Conservation (phyloP, 2,329 filamentous ascomycete species). For the Pseudogymnoascus sp. region DNA sequence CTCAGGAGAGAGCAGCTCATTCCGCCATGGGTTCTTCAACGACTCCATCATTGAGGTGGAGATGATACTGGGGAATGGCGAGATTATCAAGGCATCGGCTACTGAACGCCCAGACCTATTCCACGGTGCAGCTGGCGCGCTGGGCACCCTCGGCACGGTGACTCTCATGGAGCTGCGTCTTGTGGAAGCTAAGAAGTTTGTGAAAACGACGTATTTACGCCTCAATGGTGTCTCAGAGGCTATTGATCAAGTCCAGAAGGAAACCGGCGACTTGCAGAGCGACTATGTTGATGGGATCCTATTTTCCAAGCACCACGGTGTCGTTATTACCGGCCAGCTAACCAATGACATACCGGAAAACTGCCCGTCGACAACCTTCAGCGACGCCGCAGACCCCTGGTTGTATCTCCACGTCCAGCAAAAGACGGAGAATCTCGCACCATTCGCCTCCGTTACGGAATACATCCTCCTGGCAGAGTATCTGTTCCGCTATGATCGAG, state of each 20-base stretch:
- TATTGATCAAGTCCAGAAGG: constrained; percentile 32
- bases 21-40: constrained; percentile 36
- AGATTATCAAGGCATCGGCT: constrained; percentile 41
- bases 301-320: constrained; percentile 36
- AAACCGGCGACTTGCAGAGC: background rate
- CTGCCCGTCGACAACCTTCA: constrained; percentile 23
- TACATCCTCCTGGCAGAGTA: constrained; percentile 40
- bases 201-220: constrained; percentile 48
- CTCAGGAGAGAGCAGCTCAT: constrained; percentile 59
- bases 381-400: constrained; percentile 43
- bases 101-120: constrained; percentile 47
- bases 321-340: constrained; percentile 47
- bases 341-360: constrained; percentile 28
- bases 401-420: constrained; percentile 50
- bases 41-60: constrained; percentile 54
- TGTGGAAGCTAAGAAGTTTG: constrained; percentile 43
- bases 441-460: constrained; percentile 24
- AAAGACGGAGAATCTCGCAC: constrained; percentile 18
- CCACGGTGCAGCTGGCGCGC: constrained; percentile 49
- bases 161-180: constrained; percentile 53
- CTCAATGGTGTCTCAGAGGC: constrained; percentile 36
- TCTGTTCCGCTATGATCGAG: constrained; percentile 47
- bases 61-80: constrained; percentile 53
- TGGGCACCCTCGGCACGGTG: constrained; percentile 53
- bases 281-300: constrained; percentile 58